Evolutionary conservation across 2,329 filamentous ascomycete species (phyloP), one percentile per base, ranked within the genome.

Genomic region (Monosporascus sp.): DNA sequence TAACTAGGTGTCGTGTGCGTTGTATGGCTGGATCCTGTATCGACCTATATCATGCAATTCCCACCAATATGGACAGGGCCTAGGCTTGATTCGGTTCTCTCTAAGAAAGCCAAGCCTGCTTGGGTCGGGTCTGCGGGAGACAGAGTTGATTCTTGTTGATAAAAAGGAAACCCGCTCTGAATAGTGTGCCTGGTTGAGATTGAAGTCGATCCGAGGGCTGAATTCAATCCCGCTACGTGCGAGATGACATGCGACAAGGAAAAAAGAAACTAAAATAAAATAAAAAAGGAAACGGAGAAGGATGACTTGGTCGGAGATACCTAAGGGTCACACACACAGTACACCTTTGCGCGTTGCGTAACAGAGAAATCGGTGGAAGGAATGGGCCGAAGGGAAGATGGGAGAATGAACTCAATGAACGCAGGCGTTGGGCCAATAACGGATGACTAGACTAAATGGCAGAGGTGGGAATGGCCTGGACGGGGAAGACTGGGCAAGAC

Each of bases 241-340:
- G 45, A 47, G 45, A 47, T 19, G 22, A n/a, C 11, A 34, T 34
- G 31, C 31, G 31, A 34, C 31, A 44, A n/a, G n/a, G n/a, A n/a
- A n/a, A 16, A 48, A 40, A 41, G 50, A 44, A 37, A 26, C 52
- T 41, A 49, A 24, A 51, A 50, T 36, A 34, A 49, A 54, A 53
- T 47, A 51, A 50, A 49, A 53, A 48, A n/a, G 46, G 50, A 51
- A 11, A 36, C 19, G 26, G 26, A 49, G 36, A 46, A 55, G 31
- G 43, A 54, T 52, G 45, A 51, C 38, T 37, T 27, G 45, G 48
- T 47, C 11, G 11, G 31, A 34, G 31, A 34, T 34, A 34, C 9
- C 31, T 34, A 14, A 34, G 31, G 9, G 31, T 14, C 31, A 34
- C 31, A 14, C 31, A 14, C 26, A 9, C 31, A 26, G 31, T 34